Base-by-base conservation (phyloP, 208 protist species). In the Phytomonas francai region DNA sequence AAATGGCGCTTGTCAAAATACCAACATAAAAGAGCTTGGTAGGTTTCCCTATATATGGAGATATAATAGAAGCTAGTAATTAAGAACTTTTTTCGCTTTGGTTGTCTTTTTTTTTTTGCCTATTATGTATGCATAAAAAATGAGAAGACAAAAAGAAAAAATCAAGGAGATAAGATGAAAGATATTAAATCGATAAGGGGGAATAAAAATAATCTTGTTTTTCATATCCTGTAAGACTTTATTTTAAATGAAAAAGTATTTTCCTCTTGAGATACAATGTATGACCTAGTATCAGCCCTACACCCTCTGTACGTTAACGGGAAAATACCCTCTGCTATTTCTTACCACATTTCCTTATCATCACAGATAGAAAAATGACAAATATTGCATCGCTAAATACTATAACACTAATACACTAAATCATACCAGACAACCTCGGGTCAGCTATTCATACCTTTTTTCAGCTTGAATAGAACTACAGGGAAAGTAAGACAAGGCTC, bases 321-420 rank as follows among this genome's bases (percentile, higher is more conserved):
- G 22, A 63, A 67, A 28, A 71, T 68, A 71, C 30, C 49, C 25
- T 54, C 19, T 57, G 28, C 33, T 67, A 57, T 70, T 72, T 25
- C 30, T 49, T 68, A 59, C 16, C 28, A 61, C 42, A 59, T 61
- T 39, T 36, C 0, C n/a, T 71, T 45, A 64, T 51, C 29, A 51
- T 74, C 28, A 30, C 64, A 42, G 7, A 57, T 58, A 42, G 25
- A 65, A 62, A 76, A 54, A 63, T n/a, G 29, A 67, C 62, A 59
- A 74, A 68, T 64, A 73, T 36, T 70, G 67, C 36, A 67, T 32
- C 16, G 27, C 25, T 22, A 45, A 30, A 8, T 27, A 8, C 19
- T 22, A 63, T 31, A 33, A 60, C 22, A 39, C 31, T 30, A 68
- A 51, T 25, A 63, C 61, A 57, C 14, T 3, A 34, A 32, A 57